These are phyloP conservation scores for Fraxinus pennsylvanica DNA, from an alignment of 257 asterid species.

Conservation along the genomic window DNA sequence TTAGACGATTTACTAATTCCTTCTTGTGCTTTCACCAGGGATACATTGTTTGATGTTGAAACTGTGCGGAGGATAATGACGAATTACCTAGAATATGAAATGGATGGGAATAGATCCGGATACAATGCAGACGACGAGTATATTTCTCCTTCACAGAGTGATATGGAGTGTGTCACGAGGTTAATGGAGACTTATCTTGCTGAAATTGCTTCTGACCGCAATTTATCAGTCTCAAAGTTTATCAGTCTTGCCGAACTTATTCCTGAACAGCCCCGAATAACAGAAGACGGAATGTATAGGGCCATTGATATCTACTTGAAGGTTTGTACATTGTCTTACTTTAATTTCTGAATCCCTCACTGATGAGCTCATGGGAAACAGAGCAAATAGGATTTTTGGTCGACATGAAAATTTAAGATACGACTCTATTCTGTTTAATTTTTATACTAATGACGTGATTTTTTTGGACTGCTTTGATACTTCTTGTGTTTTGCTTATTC, in stretches of 20 bases:
- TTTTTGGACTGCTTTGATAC: neutral
- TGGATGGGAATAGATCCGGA: slow-evolving; percentile 40
- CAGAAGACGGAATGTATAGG: slow-evolving; percentile 85
- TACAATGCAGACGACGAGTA: slow-evolving; percentile 39
- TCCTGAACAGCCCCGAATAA: slow-evolving; percentile 62
- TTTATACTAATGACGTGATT: neutral
- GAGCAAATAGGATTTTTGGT: neutral
- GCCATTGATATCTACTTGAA: slow-evolving; percentile 85
- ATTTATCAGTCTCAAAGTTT: slow-evolving; percentile 56
- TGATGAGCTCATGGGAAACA: neutral
- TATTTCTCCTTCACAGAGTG: slow-evolving; percentile 37
- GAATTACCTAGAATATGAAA: slow-evolving; percentile 57
- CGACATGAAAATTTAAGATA: neutral
- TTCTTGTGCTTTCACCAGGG: slow-evolving; percentile 64
- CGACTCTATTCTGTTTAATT: neutral
- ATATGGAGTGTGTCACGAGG: slow-evolving; percentile 53
- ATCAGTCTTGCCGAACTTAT: slow-evolving; percentile 56
- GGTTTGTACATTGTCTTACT: slow-evolving; percentile 37
- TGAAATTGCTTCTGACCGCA: slow-evolving; percentile 71
- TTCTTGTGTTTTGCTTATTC: neutral
- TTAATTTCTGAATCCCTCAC: neutral
- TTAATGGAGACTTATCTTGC: slow-evolving; percentile 72
- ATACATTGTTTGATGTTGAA: slow-evolving; percentile 75
- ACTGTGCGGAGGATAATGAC: slow-evolving; percentile 64
- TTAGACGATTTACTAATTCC: slow-evolving; percentile 77